A percentile compares a stretch with the other conserved stretches of the same genome.
phyloP scores from a whole-genome alignment of 176 grass and related monocot species.

The Musa acuminata region DNA sequence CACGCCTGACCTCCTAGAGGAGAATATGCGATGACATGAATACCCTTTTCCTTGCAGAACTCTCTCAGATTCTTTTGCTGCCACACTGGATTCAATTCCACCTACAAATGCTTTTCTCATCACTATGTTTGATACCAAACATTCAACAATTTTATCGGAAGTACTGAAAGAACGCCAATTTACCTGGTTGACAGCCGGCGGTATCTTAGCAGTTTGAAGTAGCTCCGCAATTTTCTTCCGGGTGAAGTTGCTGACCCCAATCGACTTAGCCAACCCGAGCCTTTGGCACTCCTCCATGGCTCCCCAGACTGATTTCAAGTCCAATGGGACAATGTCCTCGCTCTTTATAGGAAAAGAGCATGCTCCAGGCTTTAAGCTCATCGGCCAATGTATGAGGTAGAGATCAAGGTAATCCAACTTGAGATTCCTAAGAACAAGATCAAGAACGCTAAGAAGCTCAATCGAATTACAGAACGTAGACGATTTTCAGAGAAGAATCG shows the following conservation, averaged over 20 bases:
- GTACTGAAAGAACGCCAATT: background rate
- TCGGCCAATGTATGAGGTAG: conserved; percentile 48
- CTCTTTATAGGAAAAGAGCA: conserved; percentile 30
- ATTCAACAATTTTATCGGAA: background rate
- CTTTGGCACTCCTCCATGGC: conserved; percentile 57
- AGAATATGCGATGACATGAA: conserved; percentile 45
- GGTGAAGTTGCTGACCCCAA: conserved; percentile 65
- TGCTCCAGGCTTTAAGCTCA: conserved; percentile 32
- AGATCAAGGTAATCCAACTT: conserved; percentile 51
- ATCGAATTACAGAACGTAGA: too few species aligned
- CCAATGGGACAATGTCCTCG: conserved; percentile 42
- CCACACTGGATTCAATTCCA: conserved; percentile 59
- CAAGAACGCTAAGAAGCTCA: too few species aligned
- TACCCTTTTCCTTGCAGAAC: conserved; percentile 30
- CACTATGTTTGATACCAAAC: background rate
- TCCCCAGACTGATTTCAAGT: conserved; percentile 38
- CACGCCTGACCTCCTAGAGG: conserved; percentile 26
- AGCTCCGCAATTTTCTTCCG: conserved; percentile 40
- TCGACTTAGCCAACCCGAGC: conserved; percentile 41
- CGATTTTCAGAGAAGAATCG: background rate
- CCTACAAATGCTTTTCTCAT: background rate
- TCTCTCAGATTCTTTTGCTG: conserved; percentile 16
- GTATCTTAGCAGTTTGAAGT: conserved; percentile 32
- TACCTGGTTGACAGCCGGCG: conserved; percentile 51
- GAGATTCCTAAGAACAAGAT: conserved; percentile 24